Evolutionary conservation across 164 flowering plant species (phyloP).

Genomic region (Amborella trichopoda): DNA sequence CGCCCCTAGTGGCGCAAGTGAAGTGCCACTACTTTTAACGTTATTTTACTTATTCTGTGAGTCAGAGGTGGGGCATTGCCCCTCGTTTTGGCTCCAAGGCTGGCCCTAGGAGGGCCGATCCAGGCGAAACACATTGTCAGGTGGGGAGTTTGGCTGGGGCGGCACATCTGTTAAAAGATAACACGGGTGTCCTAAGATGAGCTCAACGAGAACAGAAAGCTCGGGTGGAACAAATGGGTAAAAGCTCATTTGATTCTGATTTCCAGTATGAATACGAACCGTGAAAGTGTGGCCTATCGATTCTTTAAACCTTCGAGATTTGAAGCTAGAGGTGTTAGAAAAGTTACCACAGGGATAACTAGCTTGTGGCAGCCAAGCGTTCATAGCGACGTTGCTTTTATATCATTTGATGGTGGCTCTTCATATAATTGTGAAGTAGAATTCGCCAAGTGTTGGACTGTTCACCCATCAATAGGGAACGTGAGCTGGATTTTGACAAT

Average conservation of each 20-base stretch:
- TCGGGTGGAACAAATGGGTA: neutral
- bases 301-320: conserved; percentile 33
- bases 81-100: conserved; percentile 18
- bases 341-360: conserved; percentile 37
- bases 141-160: conserved; percentile 29
- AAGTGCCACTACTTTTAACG: neutral
- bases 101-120: conserved; percentile 8
- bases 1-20: neutral
- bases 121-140: conserved; percentile 26
- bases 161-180: conserved; percentile 32
- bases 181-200: conserved; percentile 26
- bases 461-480: no score
- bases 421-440: no score
- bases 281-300: conserved; percentile 27
- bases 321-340: conserved; percentile 31
- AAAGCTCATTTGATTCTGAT: neutral
- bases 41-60: conserved; percentile 5
- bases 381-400: no score
- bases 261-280: neutral
- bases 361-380: conserved; percentile 31
- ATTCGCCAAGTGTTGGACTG: no score
- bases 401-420: no score
- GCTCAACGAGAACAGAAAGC: conserved; percentile 12
- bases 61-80: conserved; percentile 17
- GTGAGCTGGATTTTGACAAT: no score